phyloP scores from a whole-genome alignment of 345 rosid genomes.

The Trapa incisa region DNA sequence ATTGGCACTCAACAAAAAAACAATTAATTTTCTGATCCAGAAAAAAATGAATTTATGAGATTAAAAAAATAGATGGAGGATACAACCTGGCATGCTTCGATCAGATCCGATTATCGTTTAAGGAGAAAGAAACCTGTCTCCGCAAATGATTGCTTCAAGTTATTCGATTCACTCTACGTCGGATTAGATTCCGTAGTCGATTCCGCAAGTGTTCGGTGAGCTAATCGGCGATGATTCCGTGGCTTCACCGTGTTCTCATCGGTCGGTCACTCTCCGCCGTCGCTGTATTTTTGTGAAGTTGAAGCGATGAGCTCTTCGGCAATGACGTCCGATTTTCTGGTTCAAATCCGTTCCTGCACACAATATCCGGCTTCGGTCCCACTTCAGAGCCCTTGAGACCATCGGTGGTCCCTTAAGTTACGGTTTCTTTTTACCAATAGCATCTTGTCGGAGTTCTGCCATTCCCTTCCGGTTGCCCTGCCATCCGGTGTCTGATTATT shows the following conservation, averaged over 20 bases:
- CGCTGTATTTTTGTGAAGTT: neutral
- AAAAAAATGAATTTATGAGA: neutral
- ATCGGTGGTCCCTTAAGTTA: neutral
- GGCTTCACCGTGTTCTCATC: neutral
- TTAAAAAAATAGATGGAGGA: neutral
- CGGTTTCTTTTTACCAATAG: neutral
- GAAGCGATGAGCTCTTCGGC: constrained; percentile 1
- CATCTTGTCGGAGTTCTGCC: neutral
- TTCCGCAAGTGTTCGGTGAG: no score
- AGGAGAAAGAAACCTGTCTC: no score
- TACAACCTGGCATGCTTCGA: constrained; percentile 5
- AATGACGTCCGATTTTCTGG: constrained; percentile 7
- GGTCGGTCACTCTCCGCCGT: neutral
- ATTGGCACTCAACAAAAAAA: no score
- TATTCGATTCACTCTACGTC: no score
- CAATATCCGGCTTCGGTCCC: neutral
- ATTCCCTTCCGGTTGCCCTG: neutral
- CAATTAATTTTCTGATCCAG: neutral
- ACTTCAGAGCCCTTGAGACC: neutral
- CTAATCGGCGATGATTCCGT: neutral
- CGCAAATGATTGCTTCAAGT: no score
- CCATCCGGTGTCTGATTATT: neutral
- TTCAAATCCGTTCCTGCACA: neutral
- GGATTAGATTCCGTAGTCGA: no score
- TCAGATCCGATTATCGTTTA: neutral